Conservation (phyloP, 306 rosid genomes). For the Spatholobus suberectus region DNA sequence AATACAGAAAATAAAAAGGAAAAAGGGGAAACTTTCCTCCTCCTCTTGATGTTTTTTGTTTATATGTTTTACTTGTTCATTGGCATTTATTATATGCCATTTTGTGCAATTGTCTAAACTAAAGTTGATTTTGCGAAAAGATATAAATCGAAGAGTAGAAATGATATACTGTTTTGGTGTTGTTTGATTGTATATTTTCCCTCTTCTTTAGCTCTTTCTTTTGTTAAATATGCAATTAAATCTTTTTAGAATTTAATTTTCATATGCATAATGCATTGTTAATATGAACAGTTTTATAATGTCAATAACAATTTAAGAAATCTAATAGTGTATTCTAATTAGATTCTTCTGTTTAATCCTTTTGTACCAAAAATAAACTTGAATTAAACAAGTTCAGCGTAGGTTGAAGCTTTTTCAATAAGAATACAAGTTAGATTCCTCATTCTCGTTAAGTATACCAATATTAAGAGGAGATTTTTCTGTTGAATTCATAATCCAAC, state of each 20-base stretch:
- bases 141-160: constrained; percentile 22
- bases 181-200: not conserved
- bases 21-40: too few relatives aligned
- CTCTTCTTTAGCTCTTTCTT: not conserved
- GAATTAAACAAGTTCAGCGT: not conserved
- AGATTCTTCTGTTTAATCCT: not conserved
- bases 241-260: not conserved
- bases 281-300: too few relatives aligned
- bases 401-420: not conserved
- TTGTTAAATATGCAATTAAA: not conserved
- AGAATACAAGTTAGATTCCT: not conserved
- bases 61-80: too few relatives aligned
- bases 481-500: not conserved
- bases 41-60: not conserved
- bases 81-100: not conserved
- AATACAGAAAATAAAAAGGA: too few relatives aligned
- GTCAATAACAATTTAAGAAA: too few relatives aligned
- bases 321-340: not conserved
- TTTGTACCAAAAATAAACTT: too few relatives aligned
- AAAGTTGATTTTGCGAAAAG: not conserved
- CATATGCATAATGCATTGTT: too few relatives aligned
- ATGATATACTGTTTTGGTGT: not conserved
- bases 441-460: not conserved
- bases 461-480: not conserved
- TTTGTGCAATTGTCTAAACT: not conserved